A percentile compares a stretch with the other conserved stretches of the same genome.
Evolutionary conservation across 164 flowering plant genomes (phyloP).

Genomic region (Kingdonia uniflora): DNA sequence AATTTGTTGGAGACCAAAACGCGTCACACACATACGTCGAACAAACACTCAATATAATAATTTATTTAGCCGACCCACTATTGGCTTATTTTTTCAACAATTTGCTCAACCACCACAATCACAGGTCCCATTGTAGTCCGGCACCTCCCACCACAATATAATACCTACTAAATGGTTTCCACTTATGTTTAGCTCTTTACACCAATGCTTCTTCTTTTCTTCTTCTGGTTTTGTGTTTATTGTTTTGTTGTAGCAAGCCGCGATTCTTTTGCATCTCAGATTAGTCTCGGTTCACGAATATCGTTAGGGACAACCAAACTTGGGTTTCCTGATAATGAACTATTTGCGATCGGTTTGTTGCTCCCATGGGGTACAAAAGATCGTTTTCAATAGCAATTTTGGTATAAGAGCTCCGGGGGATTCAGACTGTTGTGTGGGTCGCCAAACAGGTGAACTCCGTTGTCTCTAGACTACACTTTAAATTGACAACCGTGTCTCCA

Average conservation of each 20-base stretch:
- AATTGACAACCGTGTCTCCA: too few species aligned
- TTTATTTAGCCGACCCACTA: constrained; percentile 35
- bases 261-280: constrained; percentile 13
- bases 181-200: background rate
- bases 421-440: constrained; percentile 69
- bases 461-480: too few species aligned
- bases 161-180: background rate
- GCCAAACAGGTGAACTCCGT: constrained; percentile 53
- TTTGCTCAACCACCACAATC: constrained; percentile 7
- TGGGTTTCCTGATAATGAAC: constrained; percentile 72
- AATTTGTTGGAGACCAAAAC: background rate
- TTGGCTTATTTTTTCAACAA: background rate
- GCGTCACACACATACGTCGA: background rate
- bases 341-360: constrained; percentile 82
- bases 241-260: constrained; percentile 4
- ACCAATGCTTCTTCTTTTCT: constrained; percentile 9
- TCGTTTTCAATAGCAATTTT: constrained; percentile 43
- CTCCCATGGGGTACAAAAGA: constrained; percentile 20
- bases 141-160: background rate
- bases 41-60: background rate
- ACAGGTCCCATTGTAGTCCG: background rate
- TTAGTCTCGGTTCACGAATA: constrained; percentile 45
- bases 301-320: constrained; percentile 22
- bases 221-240: constrained; percentile 1
- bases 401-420: constrained; percentile 82